Base-by-base conservation (phyloP, 75 land plant genomes). In the Chamaecyparis obtusa region DNA sequence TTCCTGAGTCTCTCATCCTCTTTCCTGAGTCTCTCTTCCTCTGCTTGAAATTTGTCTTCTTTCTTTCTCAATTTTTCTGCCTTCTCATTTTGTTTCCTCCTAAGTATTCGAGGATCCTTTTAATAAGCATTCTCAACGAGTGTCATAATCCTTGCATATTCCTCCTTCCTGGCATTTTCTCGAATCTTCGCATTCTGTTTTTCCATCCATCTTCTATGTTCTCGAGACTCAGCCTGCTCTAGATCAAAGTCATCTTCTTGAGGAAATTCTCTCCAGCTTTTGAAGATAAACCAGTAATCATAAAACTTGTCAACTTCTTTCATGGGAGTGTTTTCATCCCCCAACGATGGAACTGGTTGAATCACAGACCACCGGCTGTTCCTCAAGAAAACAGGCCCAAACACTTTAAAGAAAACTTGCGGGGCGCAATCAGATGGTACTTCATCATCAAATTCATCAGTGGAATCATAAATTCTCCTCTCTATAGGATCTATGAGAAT, bases 151-250 rank as follows among this genome's bases (percentile, higher is more conserved):
- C n/a, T n/a, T n/a, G n/a, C n/a, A n/a, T 89, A 90, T 86, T 98
- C 99, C 89, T 95, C 96, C 87, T 96, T 98, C 89, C 95, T 96
- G 5, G 99, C 99, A 79, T 95, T 95, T 91, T 98, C 99, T 27
- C 91, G 87, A 17, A 95, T 89, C 89, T 98, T 98, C 39, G 93
- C 91, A 92, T 98, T 98, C 90, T 98, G 99, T 84, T 98, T 95
- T 90, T 98, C 99, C 99, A 98, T 98, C 98, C 98, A 98, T 87
- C 99, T 94, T 89, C 92, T 98, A 87, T 98, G 97, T 64, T 98
- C 99, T 44, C 99, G 94, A 82, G 97, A 94, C 89, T 98, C 99
- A 19, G 99, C 97, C 89, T 94, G 92, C 83, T 98, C 99, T 39
- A 98, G 91, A 77, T 98, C 99, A 91, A 91, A 95, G 83, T 98